phyloP scores from a whole-genome alignment of 768 basidiomycete species.

The Termitomyces heimii region DNA sequence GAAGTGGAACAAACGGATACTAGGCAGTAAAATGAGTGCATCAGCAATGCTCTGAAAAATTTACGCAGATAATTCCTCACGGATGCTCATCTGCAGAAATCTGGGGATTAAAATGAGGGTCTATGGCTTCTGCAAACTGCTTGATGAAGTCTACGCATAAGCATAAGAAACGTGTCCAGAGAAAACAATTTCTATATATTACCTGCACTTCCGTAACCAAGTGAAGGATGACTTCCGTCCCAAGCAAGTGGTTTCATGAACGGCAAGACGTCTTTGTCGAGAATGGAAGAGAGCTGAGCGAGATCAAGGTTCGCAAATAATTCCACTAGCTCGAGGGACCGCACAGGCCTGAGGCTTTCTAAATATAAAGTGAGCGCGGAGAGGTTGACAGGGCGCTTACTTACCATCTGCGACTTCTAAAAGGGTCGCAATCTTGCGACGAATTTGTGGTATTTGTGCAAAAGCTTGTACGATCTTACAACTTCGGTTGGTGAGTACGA shows the following conservation, averaged over 20 bases:
- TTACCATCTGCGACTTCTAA: neutral
- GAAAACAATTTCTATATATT: conserved; percentile 12
- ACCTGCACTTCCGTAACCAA: conserved; percentile 15
- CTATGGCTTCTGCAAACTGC: conserved; percentile 35
- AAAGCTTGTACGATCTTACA: conserved; percentile 49
- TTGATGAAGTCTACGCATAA: conserved; percentile 42
- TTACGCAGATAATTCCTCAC: conserved; percentile 15
- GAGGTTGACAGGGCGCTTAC: neutral
- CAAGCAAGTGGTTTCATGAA: conserved; percentile 38
- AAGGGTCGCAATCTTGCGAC: conserved; percentile 32
- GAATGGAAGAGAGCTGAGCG: conserved; percentile 50
- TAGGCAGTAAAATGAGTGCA: conserved; percentile 8
- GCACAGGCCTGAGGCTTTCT: neutral
- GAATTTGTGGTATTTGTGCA: conserved; percentile 68
- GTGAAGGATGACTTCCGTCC: conserved; percentile 20
- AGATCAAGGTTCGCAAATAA: conserved; percentile 68
- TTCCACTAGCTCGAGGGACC: conserved; percentile 47
- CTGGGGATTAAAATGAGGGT: conserved; percentile 35
- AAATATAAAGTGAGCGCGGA: neutral
- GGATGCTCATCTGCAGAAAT: conserved; percentile 26
- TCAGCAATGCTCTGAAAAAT: neutral
- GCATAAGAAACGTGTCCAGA: neutral
- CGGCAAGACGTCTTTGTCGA: conserved; percentile 43
- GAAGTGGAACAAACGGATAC: conserved; percentile 47
- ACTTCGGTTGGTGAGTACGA: neutral